Base-by-base conservation (phyloP, 352 stramenopile genomes). In the Globisporangium viniferum region DNA sequence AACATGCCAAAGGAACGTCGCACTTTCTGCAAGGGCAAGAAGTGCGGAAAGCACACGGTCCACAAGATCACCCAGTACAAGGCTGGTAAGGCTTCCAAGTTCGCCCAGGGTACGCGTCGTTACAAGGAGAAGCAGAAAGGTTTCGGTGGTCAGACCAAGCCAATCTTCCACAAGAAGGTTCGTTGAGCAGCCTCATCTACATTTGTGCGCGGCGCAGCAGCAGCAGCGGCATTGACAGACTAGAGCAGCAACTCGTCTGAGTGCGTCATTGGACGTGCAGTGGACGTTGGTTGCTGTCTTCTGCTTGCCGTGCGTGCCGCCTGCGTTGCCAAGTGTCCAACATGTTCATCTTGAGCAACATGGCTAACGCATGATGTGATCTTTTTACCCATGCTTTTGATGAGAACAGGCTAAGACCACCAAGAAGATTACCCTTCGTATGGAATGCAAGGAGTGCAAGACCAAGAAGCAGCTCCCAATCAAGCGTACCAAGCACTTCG, bases 41-140 rank as follows among this genome's bases (percentile, higher is more conserved):
- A 98, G 83, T 99, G 98, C 95, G 88, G 91, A 70, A 99, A 99
- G 91, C 98, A 99, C 88, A 98, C 95, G 58, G 74, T 98, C 61
- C 97, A 99, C 92, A 99, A 99, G 91, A 98, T 99, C 60, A 99
- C 97, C 59, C 98, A 99, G 89, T 99, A 99, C 97, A 99, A 99
- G 88, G 88, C 97, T 63, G 98, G 98, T 72, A 99, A 99, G 89
- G 98, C 98, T 44, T 99, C 96, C 68, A 99, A 99, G 90, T 99
- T 98, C 84, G 97, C 98, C 62, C 98, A 99, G 86, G 95, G 86
- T 72, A 77, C 82, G 60, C 96, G 98, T 92, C 97, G 98, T 90
- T 99, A 99, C 84, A 94, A 99, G 76, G 90, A 94, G 67, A 99
- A 99, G 93, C 98, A 99, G 88, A 99, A 98, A 92, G 98, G 98